phyloP scores from a whole-genome alignment of 2,329 filamentous ascomycete genomes.

The Anthostomella pinea region DNA sequence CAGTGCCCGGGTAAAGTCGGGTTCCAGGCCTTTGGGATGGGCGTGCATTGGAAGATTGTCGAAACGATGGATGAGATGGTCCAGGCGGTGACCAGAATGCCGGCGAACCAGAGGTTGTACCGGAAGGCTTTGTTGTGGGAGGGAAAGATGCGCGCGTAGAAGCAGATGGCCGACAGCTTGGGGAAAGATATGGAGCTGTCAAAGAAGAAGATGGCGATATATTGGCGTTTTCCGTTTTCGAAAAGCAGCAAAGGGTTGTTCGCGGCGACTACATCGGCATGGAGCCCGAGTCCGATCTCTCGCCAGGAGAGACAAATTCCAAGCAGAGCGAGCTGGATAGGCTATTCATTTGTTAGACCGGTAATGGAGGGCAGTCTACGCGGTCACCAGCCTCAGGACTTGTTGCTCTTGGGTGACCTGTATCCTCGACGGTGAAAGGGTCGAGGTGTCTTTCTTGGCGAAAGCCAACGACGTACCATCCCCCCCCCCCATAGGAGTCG shows the following conservation, averaged over 20 bases:
- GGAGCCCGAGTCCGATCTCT: conserved; percentile 11
- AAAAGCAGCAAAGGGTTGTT: conserved; percentile 7
- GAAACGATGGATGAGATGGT: conserved; percentile 1
- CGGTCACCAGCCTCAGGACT: too few species aligned
- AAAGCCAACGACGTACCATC: too few species aligned
- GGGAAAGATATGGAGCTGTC: conserved; percentile 15
- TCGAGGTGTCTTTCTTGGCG: too few species aligned
- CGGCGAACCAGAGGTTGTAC: conserved; percentile 9
- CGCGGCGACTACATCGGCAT: conserved; percentile 5
- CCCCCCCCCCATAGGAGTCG: too few species aligned
- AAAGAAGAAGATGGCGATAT: conserved; percentile 17
- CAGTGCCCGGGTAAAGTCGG: conserved; percentile 3
- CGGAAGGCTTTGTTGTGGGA: conserved; percentile 9
- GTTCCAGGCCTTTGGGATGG: conserved; percentile 9
- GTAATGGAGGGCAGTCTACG: too few species aligned
- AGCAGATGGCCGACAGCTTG: conserved; percentile 16
- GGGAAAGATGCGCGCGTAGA: conserved; percentile 14
- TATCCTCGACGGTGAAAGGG: too few species aligned
- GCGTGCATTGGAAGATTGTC: conserved; percentile 10
- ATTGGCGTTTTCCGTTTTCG: conserved; percentile 10
- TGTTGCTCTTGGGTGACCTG: too few species aligned
- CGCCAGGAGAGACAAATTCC: conserved; percentile 7
- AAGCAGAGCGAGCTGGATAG: conserved; percentile 8
- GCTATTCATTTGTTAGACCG: conserved; percentile 6
- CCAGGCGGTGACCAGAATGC: conserved; percentile 6